phyloP scores from a whole-genome alignment of 495 filamentous ascomycete species.

The Achaetomiella virescens region DNA sequence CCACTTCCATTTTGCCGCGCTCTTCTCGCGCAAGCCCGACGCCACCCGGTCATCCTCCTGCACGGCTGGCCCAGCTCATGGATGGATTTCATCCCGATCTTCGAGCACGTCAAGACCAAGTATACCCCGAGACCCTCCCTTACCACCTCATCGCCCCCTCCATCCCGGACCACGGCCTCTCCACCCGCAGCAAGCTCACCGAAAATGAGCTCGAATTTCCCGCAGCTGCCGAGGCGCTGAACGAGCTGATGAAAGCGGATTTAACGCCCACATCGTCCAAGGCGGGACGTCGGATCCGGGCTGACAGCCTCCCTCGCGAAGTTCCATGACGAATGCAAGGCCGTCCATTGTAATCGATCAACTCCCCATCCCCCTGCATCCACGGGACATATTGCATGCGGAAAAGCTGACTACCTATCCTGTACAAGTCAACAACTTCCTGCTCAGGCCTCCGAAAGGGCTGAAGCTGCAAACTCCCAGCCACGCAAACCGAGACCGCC shows the following conservation, averaged over 20 bases:
- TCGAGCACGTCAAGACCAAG: slow-evolving; percentile 41
- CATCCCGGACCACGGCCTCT: slow-evolving; percentile 57
- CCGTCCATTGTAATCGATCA: slow-evolving; percentile 21
- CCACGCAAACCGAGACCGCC: slow-evolving; percentile 10
- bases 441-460: slow-evolving; percentile 13
- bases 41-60: slow-evolving; percentile 56
- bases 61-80: slow-evolving; percentile 45
- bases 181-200: slow-evolving; percentile 30
- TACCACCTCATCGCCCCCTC: slow-evolving; percentile 64
- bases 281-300: slow-evolving; percentile 61
- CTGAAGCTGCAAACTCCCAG: slow-evolving; percentile 9
- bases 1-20: slow-evolving; percentile 55
- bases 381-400: no score
- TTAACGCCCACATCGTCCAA: slow-evolving; percentile 55
- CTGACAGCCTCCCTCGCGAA: slow-evolving; percentile 40
- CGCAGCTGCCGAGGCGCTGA: slow-evolving; percentile 44
- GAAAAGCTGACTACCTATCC: slow-evolving; percentile 3
- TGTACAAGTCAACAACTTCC: slow-evolving; percentile 23
- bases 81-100: slow-evolving; percentile 46
- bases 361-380: not conserved
- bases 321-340: slow-evolving; percentile 33
- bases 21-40: slow-evolving; percentile 54
- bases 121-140: slow-evolving; percentile 51
- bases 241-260: slow-evolving; percentile 57
- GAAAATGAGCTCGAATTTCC: slow-evolving; percentile 35